These are phyloP conservation scores for Verticillium alfalfae DNA, from an alignment of 2,329 filamentous ascomycete genomes.

Conservation along the genomic window DNA sequence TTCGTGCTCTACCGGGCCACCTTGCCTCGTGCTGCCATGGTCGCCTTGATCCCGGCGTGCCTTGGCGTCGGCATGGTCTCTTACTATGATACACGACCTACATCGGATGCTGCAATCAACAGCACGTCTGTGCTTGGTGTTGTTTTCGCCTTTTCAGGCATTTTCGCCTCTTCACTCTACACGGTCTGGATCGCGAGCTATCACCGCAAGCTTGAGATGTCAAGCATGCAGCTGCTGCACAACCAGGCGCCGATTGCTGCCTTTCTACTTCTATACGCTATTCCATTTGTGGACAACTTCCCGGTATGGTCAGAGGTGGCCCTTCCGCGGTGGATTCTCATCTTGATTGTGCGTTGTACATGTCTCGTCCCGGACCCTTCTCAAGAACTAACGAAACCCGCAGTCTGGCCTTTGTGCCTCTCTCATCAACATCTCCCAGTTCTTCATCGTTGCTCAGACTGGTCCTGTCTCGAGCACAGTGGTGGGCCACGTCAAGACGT, in stretches of 20 bases:
- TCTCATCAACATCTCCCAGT: constrained; percentile 60
- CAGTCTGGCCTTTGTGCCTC: constrained; percentile 59
- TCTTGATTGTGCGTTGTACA: constrained; percentile 44
- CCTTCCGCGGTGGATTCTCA: constrained; percentile 49
- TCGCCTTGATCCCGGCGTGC: constrained; percentile 56
- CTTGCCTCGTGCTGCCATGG: constrained; percentile 47
- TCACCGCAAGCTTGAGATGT: constrained; percentile 59
- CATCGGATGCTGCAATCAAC: constrained; percentile 40
- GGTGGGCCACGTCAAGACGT: constrained; percentile 62
- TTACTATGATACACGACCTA: constrained; percentile 60
- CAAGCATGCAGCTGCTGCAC: constrained; percentile 63
- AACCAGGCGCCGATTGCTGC: constrained; percentile 62
- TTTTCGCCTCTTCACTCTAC: constrained; percentile 61
- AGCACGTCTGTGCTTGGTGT: constrained; percentile 55
- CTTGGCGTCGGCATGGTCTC: constrained; percentile 60
- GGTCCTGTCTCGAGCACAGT: constrained; percentile 61
- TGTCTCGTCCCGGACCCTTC: background rate
- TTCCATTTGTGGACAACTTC: constrained; percentile 60
- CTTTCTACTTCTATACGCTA: constrained; percentile 58
- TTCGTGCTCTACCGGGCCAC: constrained; percentile 52
- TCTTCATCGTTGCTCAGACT: constrained; percentile 57
- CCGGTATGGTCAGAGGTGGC: constrained; percentile 49
- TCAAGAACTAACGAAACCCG: constrained; percentile 9
- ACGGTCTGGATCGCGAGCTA: constrained; percentile 65
- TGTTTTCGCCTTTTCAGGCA: constrained; percentile 57